phyloP scores from a whole-genome alignment of 148 eudicot species.

The Amaranthus cruentus region DNA sequence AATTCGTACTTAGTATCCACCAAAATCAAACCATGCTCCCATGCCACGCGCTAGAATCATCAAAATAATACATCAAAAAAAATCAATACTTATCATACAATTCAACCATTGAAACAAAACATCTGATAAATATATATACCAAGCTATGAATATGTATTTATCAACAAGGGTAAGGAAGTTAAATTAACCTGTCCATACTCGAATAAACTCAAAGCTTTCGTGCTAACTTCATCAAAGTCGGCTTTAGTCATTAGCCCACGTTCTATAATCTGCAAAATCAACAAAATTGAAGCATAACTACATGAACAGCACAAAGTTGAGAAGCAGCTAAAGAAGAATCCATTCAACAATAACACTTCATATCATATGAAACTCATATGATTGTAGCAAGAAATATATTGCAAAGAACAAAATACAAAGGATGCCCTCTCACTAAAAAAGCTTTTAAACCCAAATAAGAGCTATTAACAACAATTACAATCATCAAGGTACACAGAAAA shows the following conservation, averaged over 20 bases:
- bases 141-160: not conserved
- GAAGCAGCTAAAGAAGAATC: not conserved
- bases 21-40: conserved; percentile 78
- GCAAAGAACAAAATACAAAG: not conserved
- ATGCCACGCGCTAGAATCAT: conserved; percentile 62
- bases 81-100: not conserved
- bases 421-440: not conserved
- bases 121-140: not conserved
- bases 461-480: not conserved
- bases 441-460: not conserved
- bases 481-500: too few relatives aligned
- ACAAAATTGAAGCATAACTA: not conserved
- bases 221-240: conserved; percentile 80
- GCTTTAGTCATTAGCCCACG: conserved; percentile 77
- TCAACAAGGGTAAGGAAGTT: conserved; percentile 3
- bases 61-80: not conserved
- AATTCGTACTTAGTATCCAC: conserved; percentile 98
- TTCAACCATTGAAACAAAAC: conserved; percentile 1
- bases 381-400: not conserved
- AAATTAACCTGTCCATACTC: conserved; percentile 81
- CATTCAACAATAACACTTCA: conserved; percentile 3
- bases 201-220: conserved; percentile 69
- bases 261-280: conserved; percentile 55
- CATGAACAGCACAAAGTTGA: not conserved
- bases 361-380: not conserved